Evolutionary conservation across 2,329 filamentous ascomycete species (phyloP).

Genomic region (Cytospora leucostoma): DNA sequence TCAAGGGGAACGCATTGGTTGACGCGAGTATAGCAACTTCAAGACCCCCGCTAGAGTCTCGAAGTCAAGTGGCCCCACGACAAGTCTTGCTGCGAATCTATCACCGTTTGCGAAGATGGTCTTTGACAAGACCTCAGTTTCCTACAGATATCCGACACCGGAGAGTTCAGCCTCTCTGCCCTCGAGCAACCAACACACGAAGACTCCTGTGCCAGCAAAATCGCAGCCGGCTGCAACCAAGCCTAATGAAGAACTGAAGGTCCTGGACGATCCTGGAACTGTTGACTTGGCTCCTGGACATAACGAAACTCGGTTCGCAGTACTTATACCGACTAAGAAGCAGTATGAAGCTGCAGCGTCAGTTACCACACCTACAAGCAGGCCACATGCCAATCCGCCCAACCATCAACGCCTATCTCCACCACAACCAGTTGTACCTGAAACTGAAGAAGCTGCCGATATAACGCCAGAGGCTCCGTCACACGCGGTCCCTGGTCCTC

Average conservation of each 20-base stretch:
- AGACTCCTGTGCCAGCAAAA: constrained; percentile 30
- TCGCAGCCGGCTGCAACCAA: constrained; percentile 29
- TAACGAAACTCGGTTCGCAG: constrained; percentile 47
- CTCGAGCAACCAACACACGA: constrained; percentile 37
- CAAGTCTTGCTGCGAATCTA: constrained; percentile 44
- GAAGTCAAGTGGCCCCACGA: constrained; percentile 34
- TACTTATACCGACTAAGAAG: constrained; percentile 49
- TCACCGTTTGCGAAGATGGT: constrained; percentile 55
- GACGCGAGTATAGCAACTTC: constrained; percentile 54
- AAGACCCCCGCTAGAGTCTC: constrained; percentile 48
- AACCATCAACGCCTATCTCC: constrained; percentile 35
- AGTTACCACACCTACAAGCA: constrained; percentile 2
- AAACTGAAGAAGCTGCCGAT: constrained; percentile 3
- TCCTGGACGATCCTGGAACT: constrained; percentile 22
- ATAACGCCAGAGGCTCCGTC: constrained; percentile 8
- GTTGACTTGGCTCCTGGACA: constrained; percentile 38
- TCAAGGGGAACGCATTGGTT: constrained; percentile 29
- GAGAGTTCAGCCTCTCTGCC: constrained; percentile 36
- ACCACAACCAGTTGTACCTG: constrained; percentile 30
- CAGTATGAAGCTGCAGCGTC: constrained; percentile 31
- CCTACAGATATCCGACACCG: constrained; percentile 44
- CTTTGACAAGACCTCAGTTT: constrained; percentile 45
- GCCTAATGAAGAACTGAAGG: not conserved
- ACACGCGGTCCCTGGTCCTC: constrained; percentile 26
- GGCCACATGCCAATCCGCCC: constrained; percentile 6